Percentiles rank a stretch among this genome's conserved stretches.
phyloP scores from a whole-genome alignment of 768 basidiomycete genomes.

The Calvatia gigantea region DNA sequence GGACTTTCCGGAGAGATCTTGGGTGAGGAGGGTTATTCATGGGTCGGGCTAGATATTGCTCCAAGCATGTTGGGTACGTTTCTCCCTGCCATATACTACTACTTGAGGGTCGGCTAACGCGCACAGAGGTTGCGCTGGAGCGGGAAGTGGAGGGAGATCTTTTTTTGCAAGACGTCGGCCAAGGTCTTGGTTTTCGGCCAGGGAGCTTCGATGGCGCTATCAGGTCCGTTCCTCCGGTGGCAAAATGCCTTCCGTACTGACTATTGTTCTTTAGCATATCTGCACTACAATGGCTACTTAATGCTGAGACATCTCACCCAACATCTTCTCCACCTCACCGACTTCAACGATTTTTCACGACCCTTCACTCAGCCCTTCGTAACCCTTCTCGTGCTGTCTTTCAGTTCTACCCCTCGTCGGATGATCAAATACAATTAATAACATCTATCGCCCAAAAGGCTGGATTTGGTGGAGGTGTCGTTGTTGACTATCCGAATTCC shows the following conservation, averaged over 20 bases:
- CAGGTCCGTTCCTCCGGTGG: conserved; percentile 49
- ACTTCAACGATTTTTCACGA: conserved; percentile 87
- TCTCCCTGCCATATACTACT: neutral
- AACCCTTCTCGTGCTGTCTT: conserved; percentile 85
- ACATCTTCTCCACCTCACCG: conserved; percentile 88
- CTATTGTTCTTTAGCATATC: conserved; percentile 65
- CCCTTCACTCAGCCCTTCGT: conserved; percentile 79
- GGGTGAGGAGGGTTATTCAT: conserved; percentile 89
- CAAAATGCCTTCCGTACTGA: neutral
- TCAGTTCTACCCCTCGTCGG: conserved; percentile 96
- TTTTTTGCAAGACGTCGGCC: conserved; percentile 96
- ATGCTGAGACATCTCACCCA: conserved; percentile 89
- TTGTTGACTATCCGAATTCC: conserved; percentile 97
- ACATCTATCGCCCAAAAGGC: conserved; percentile 90
- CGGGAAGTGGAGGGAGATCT: conserved; percentile 95
- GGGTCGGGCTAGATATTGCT: conserved; percentile 93
- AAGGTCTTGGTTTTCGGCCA: conserved; percentile 95
- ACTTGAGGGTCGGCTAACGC: neutral
- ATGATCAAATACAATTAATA: conserved; percentile 95
- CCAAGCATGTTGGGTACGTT: conserved; percentile 93
- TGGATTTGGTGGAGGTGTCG: conserved; percentile 94
- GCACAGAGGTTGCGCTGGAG: conserved; percentile 88
- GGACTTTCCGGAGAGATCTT: conserved; percentile 95
- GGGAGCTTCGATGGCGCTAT: conserved; percentile 98
- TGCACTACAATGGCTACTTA: conserved; percentile 97